phyloP scores from a whole-genome alignment of 2,329 filamentous ascomycete genomes.

The Colletotrichum gigasporum region DNA sequence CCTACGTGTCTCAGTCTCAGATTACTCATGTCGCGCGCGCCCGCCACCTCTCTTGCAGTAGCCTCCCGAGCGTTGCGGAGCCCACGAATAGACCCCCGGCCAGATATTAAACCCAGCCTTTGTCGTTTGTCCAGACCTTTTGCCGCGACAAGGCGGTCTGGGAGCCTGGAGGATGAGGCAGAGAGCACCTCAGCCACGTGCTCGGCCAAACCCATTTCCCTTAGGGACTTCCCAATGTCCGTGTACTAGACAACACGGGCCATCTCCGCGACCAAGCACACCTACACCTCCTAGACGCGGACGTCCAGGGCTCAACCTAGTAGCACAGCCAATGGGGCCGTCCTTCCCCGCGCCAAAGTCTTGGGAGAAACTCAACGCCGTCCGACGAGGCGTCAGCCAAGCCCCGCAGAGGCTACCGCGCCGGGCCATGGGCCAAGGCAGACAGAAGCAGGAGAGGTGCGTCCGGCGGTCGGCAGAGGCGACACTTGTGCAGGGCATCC shows the following conservation, averaged over 20 bases:
- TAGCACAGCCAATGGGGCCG: background rate
- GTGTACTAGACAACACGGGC: background rate
- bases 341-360: constrained; percentile 1
- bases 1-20: constrained; percentile 3
- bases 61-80: background rate
- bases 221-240: background rate
- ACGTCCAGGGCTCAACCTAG: background rate
- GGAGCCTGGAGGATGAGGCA: background rate
- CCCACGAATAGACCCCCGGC: background rate
- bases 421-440: background rate
- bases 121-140: background rate
- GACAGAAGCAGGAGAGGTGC: background rate
- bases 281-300: background rate
- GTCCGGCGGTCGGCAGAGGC: background rate
- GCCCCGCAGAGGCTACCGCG: background rate
- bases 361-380: constrained; percentile 19
- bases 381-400: constrained; percentile 25
- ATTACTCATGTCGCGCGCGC: background rate
- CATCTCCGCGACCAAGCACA: too few relatives aligned
- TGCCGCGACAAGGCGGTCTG: background rate
- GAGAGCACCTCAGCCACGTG: constrained; percentile 7
- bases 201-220: background rate
- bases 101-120: background rate
- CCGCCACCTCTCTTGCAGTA: background rate
- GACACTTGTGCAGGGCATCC: background rate